Conservation (phyloP, 352 stramenopile genomes). For the Phytophthora melonis region DNA sequence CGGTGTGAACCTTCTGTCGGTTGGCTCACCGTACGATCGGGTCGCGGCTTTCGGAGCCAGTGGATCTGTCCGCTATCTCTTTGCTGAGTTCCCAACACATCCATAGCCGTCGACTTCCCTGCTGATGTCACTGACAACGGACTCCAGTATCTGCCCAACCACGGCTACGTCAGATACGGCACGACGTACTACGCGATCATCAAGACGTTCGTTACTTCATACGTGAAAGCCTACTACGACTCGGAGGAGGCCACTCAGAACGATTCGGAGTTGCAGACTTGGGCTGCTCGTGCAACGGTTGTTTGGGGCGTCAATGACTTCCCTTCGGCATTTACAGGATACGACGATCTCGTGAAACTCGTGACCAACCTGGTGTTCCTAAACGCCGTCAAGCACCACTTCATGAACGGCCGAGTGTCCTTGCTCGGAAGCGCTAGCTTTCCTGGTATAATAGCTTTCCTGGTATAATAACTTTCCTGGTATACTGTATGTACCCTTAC, state of each 20-base stretch:
- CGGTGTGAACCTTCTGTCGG: slow-evolving; percentile 26
- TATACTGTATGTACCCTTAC: too few species aligned
- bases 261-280: slow-evolving; percentile 57
- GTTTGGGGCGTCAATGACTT: slow-evolving; percentile 44
- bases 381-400: slow-evolving; percentile 46
- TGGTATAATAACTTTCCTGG: too few species aligned
- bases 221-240: slow-evolving; percentile 47
- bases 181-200: slow-evolving; percentile 35
- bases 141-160: slow-evolving; percentile 30
- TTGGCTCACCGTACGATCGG: slow-evolving; percentile 37
- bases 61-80: slow-evolving; percentile 45
- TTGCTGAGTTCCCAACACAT: slow-evolving; percentile 31
- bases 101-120: slow-evolving; percentile 23
- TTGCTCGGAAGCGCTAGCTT: too few species aligned
- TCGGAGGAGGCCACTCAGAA: slow-evolving; percentile 25
- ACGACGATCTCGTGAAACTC: slow-evolving; percentile 33
- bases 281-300: slow-evolving; percentile 30
- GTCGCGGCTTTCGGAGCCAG: slow-evolving; percentile 44
- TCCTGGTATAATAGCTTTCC: too few species aligned
- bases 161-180: slow-evolving; percentile 46
- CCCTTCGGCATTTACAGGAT: slow-evolving; percentile 25
- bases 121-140: slow-evolving; percentile 28
- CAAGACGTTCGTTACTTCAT: slow-evolving; percentile 41
- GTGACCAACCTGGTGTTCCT: slow-evolving; percentile 48
- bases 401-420: slow-evolving; percentile 46